phyloP scores from a whole-genome alignment of 176 grass and related monocot genomes.

The Phoenix dactylifera region DNA sequence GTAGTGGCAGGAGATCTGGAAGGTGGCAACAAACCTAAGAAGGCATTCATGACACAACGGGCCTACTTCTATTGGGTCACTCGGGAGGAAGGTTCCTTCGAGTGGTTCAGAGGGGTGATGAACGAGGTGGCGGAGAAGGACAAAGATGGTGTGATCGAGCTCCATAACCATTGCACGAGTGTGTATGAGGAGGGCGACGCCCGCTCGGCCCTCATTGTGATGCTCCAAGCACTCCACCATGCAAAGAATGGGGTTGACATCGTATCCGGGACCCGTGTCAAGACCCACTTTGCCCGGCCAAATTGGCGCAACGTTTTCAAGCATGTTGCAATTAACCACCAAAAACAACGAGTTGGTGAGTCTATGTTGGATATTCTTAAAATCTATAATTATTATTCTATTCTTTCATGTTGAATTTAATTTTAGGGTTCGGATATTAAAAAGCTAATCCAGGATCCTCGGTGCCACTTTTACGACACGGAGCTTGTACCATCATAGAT shows the following conservation, averaged over 20 bases:
- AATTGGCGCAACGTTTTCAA: conserved; percentile 85
- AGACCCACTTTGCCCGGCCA: conserved; percentile 75
- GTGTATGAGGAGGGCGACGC: conserved; percentile 92
- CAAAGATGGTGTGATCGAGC: conserved; percentile 48
- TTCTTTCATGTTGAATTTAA: too few species aligned
- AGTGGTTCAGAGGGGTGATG: conserved; percentile 98
- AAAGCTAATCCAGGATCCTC: too few species aligned
- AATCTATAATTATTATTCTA: too few species aligned
- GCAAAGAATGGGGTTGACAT: conserved; percentile 94
- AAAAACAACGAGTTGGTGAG: conserved; percentile 50
- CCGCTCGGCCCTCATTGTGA: conserved; percentile 62
- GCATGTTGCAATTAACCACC: conserved; percentile 52
- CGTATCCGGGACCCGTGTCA: conserved; percentile 69
- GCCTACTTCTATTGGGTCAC: conserved; percentile 99
- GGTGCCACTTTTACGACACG: too few species aligned
- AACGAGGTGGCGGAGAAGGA: conserved; percentile 87
- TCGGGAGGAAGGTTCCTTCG: conserved; percentile 71
- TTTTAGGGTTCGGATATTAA: too few species aligned
- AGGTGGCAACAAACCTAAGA: neutral
- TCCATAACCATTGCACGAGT: conserved; percentile 97
- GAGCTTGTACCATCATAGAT: too few species aligned
- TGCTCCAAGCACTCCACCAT: conserved; percentile 85
- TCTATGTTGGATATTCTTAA: neutral
- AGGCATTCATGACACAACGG: conserved; percentile 51
- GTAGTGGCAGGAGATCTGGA: neutral